Base-by-base conservation (phyloP, 495 filamentous ascomycete genomes). In the Elasticomyces elasticus region DNA sequence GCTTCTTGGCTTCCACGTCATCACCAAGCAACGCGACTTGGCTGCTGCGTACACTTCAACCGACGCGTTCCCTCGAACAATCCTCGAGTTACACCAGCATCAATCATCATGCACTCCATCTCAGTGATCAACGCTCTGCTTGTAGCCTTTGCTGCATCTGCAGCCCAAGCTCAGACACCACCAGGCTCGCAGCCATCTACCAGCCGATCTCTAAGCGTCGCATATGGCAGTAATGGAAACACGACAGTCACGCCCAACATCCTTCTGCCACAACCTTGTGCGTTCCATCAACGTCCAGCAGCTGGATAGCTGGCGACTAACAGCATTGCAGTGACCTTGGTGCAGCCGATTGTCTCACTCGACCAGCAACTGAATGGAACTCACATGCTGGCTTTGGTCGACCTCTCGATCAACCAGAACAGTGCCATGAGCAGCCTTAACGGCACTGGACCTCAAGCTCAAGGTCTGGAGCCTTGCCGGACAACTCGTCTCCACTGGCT, bases 401-500 rank as follows among this genome's bases (percentile, higher is more conserved):
- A 51, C 28, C 33, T 51, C 11, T 19, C 30, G n/a, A 51, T 51
- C 20, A 23, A 23, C 12, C 45, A 49, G 27, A n/a, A n/a, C n/a
- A n/a, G n/a, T n/a, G 10, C 31, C 10, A n/a, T n/a, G n/a, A 22
- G 17, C 11, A 51, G 48, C 33, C 20, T 37, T 23, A 38, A 51
- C 20, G 26, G 22, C 19, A 37, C 48, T 17, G 48, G 48, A 11
- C 25, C 9, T 5, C 9, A 51, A 40, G 28, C 30, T 13, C 28
- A 28, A 22, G 48, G 48, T 1, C 28, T 51, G 13, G 19, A n/a
- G 15, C 20, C 27, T 5, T 51, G 48, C 28, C 48, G 48, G 4
- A 51, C 48, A 1, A 51, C 48, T 20, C 27, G 48, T 3, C 20
- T 51, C 2, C 48, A 51, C 48, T 51, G 48, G 48, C 28, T 37